phyloP scores from a whole-genome alignment of 73 alveolate species.

The Breviolum minutum region DNA sequence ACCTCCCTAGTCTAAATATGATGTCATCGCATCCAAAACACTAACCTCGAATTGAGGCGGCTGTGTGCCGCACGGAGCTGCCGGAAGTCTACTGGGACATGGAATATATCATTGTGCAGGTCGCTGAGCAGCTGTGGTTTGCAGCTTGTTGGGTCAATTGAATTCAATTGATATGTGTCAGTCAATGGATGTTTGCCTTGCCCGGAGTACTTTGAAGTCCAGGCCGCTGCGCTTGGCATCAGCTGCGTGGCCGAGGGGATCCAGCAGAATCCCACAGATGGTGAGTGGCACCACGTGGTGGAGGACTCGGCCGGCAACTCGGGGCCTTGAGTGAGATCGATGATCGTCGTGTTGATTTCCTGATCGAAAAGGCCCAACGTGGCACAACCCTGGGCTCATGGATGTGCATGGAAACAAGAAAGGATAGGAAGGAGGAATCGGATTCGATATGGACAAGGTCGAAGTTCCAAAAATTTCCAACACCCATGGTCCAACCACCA shows the following conservation, averaged over 20 bases:
- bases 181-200: no score
- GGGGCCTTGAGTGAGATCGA: no score
- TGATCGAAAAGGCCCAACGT: no score
- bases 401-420: no score
- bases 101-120: conserved; percentile 19
- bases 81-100: conserved; percentile 29
- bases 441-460: no score
- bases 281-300: background rate
- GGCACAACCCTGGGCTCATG: no score
- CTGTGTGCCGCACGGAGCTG: background rate
- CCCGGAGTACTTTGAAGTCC: no score
- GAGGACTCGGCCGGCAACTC: conserved; percentile 28
- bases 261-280: background rate
- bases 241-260: conserved; percentile 51
- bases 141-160: background rate
- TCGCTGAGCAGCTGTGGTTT: background rate
- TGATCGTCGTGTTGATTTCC: no score
- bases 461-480: no score
- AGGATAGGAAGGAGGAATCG: no score
- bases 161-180: no score
- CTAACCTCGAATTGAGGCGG: background rate
- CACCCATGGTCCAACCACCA: no score
- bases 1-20: background rate
- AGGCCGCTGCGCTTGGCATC: conserved; percentile 39
- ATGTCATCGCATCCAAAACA: background rate